Conservation (phyloP, 495 filamentous ascomycete genomes). For the Parachaetomium inaequale region DNA sequence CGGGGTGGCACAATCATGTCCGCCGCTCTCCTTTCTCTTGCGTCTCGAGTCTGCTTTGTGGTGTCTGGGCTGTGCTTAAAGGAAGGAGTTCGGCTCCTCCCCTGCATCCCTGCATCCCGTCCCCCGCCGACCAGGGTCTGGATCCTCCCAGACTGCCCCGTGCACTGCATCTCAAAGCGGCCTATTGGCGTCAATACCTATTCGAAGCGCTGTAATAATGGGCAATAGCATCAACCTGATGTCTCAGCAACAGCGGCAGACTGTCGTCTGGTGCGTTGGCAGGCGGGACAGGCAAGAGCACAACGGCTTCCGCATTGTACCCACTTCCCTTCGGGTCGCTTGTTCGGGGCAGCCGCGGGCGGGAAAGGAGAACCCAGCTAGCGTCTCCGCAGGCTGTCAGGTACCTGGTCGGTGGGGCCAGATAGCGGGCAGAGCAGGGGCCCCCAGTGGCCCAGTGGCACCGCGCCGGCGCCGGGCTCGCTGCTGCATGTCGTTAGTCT, state of each 20-base stretch:
- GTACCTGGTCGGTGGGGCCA: slow-evolving; percentile 1
- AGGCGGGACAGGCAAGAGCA: not conserved
- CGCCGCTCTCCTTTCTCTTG: not conserved
- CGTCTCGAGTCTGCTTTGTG: not conserved
- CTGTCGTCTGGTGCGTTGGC: not conserved
- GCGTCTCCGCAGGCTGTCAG: slow-evolving; percentile 1
- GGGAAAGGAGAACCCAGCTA: slow-evolving; percentile 3
- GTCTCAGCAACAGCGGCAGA: not conserved
- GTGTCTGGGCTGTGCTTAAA: not conserved
- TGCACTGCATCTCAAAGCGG: slow-evolving; percentile 3
- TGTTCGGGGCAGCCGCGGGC: not conserved
- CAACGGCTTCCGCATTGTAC: not conserved
- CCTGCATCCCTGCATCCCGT: not conserved
- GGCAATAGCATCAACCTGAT: not conserved
- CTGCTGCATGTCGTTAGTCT: slow-evolving; percentile 3
- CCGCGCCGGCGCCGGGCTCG: slow-evolving; percentile 1
- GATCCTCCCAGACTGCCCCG: not conserved
- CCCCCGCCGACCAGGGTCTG: not conserved
- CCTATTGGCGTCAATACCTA: not conserved
- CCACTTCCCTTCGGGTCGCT: not conserved
- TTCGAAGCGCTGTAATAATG: not conserved
- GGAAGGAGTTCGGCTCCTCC: not conserved
- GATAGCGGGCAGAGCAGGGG: not conserved
- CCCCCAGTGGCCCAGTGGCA: not conserved
- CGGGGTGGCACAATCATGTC: not conserved